Evolutionary conservation across 2,329 filamentous ascomycete species (phyloP), one percentile per base, ranked within the genome.

Genomic region (Chaetoscypha palmicola): DNA sequence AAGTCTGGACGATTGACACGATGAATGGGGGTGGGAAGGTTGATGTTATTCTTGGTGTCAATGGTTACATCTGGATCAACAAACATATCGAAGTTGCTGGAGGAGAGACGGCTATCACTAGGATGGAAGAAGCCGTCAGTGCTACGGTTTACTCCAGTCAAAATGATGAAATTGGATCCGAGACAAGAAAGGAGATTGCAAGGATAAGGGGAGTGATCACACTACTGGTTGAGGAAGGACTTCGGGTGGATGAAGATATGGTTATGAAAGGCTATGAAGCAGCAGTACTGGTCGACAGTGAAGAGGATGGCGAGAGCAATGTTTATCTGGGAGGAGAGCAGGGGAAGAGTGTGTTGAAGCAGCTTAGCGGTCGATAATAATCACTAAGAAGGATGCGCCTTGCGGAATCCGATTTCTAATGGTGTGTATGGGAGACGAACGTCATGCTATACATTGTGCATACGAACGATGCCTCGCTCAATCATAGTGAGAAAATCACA

Each of bases 31-130:
- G 75, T 24, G 73, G 77, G 41, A 82, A 80, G 50, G 77, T 98
- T 21, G 87, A 96, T 61, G 79, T 97, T 5, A 76, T 95, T 41
- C 72, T 98, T 1, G 92, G 92, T 2, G 92, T 98, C 30, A 98
- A 98, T 59, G 92, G 92, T 1, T 97, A 94, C 62, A 89, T 97
- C 46, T 98, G 88, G 85, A 90, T 97, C 59, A 82, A 83, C 65
- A 90, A 87, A 68, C 88, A 94, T 57, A 69, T 84, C 5, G 81
- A 86, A 53, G 75, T 74, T 26, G 72, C 74, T n/a, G 68, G 54
- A 38, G 38, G 58, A 53, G 42, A 63, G 38, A 51, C 62, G 12
- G 61, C 79, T 69, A 86, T 96, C 58, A 94, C 88, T 41, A 77
- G 86, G 53, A 76, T 96, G 63, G 92, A 97, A 64, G 92, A 98